phyloP scores from a whole-genome alignment of 139 green algal species.

The Ettlia oleoabundans region DNA sequence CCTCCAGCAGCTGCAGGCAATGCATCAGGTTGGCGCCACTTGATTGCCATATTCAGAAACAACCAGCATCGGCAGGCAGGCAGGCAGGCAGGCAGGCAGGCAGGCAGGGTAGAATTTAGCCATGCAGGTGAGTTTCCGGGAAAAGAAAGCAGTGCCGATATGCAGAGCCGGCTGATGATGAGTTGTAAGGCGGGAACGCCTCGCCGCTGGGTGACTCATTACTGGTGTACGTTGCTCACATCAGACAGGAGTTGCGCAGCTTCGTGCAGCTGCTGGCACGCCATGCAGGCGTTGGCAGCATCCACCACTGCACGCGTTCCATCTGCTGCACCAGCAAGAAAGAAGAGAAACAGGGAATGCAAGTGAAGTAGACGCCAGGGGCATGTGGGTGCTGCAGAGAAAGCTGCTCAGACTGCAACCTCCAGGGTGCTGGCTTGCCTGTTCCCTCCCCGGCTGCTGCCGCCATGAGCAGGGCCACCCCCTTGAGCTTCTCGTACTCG shows the following conservation, averaged over 20 bases:
- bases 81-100: too few species aligned
- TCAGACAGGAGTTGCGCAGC: slow-evolving; percentile 24
- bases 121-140: too few species aligned
- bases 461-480: slow-evolving; percentile 31
- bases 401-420: not conserved
- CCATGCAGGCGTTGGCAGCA: slow-evolving; percentile 14
- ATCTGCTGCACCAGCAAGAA: slow-evolving; percentile 12
- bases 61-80: too few species aligned
- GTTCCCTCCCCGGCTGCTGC: not conserved
- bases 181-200: too few species aligned
- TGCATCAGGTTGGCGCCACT: too few species aligned
- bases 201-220: too few species aligned
- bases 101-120: too few species aligned
- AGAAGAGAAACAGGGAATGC: not conserved
- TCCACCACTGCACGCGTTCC: slow-evolving; percentile 18
- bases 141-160: too few species aligned
- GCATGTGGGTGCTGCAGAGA: not conserved
- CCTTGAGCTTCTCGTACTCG: slow-evolving; percentile 6
- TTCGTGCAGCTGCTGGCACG: slow-evolving; percentile 37
- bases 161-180: too few species aligned
- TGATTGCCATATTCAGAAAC: too few species aligned
- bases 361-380: not conserved
- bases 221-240: too few species aligned
- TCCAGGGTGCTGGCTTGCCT: not conserved
- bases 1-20: not conserved